A percentile compares a stretch with the other conserved stretches of the same genome.
These are phyloP conservation scores for Calonectria henricotiae DNA, from an alignment of 2,329 filamentous ascomycete species.

Conservation along the genomic window DNA sequence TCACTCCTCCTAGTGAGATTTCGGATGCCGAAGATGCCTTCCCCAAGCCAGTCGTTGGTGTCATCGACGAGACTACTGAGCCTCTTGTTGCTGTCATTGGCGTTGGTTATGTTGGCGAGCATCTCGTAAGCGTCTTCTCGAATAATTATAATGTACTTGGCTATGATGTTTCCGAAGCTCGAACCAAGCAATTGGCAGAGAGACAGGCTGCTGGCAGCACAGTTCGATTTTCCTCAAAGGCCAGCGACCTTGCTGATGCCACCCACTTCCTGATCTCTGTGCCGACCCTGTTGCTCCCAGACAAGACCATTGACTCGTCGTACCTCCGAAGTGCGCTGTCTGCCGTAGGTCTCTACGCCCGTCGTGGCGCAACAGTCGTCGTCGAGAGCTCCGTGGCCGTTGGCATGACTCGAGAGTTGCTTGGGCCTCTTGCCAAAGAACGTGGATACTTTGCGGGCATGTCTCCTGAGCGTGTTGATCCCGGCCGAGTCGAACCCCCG, in stretches of 20 bases:
- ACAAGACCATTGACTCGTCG: constrained; percentile 66
- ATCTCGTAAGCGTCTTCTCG: constrained; percentile 65
- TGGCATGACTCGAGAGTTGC: constrained; percentile 68
- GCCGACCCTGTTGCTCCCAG: constrained; percentile 66
- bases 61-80: constrained; percentile 41
- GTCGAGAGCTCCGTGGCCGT: constrained; percentile 71
- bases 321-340: constrained; percentile 64
- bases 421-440: constrained; percentile 63
- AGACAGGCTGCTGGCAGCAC: constrained; percentile 51
- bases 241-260: constrained; percentile 60
- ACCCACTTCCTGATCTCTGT: constrained; percentile 71
- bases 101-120: constrained; percentile 69
- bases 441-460: constrained; percentile 66
- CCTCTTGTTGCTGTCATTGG: constrained; percentile 67
- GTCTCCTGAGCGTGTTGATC: constrained; percentile 71
- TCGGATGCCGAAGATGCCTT: constrained; percentile 50
- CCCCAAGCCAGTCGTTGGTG: constrained; percentile 11
- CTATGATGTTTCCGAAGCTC: constrained; percentile 65
- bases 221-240: constrained; percentile 59
- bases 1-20: constrained; percentile 57
- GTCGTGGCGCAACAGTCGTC: constrained; percentile 65
- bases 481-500: constrained; percentile 63
- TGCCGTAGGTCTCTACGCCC: constrained; percentile 61
- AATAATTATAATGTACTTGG: constrained; percentile 62
- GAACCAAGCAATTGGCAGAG: constrained; percentile 57